phyloP scores from a whole-genome alignment of 2,329 filamentous ascomycete species.

The Phaeoacremonium minimum region DNA sequence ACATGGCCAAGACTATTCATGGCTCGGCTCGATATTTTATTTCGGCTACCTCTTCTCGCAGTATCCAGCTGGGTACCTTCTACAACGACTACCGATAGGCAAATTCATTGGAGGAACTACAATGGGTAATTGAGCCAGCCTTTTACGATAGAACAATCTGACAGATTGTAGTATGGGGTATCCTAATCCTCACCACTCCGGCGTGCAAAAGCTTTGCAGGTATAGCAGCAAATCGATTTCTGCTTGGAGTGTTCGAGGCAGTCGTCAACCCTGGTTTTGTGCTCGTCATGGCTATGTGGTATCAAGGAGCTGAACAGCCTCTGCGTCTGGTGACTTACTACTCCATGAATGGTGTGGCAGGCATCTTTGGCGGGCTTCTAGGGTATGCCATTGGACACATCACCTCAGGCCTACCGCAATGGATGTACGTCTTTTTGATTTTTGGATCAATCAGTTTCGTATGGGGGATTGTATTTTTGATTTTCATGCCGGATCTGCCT shows the following conservation, averaged over 20 bases:
- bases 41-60: slow-evolving; percentile 32
- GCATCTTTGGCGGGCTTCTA: slow-evolving; percentile 55
- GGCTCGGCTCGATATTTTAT: slow-evolving; percentile 6
- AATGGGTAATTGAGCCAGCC: slow-evolving; percentile 15
- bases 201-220: slow-evolving; percentile 48
- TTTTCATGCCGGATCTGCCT: slow-evolving; percentile 57
- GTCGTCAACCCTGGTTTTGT: slow-evolving; percentile 52
- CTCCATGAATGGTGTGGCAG: slow-evolving; percentile 52
- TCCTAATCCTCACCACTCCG: slow-evolving; percentile 37
- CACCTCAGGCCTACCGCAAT: slow-evolving; percentile 38
- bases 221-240: slow-evolving; percentile 46
- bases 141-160: neutral
- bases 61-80: slow-evolving; percentile 34
- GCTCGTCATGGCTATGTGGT: slow-evolving; percentile 52
- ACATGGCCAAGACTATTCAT: neutral
- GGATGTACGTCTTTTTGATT: slow-evolving; percentile 56
- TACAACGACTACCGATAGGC: slow-evolving; percentile 39
- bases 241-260: slow-evolving; percentile 50
- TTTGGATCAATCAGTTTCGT: slow-evolving; percentile 48
- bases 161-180: slow-evolving; percentile 31
- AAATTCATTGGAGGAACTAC: slow-evolving; percentile 36
- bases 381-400: slow-evolving; percentile 58
- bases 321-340: slow-evolving; percentile 49
- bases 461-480: slow-evolving; percentile 51
- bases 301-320: slow-evolving; percentile 32